A percentile compares a stretch with the other conserved stretches of the same genome.
Conservation (phyloP, 306 rosid genomes). For the Fragaria iinumae region DNA sequence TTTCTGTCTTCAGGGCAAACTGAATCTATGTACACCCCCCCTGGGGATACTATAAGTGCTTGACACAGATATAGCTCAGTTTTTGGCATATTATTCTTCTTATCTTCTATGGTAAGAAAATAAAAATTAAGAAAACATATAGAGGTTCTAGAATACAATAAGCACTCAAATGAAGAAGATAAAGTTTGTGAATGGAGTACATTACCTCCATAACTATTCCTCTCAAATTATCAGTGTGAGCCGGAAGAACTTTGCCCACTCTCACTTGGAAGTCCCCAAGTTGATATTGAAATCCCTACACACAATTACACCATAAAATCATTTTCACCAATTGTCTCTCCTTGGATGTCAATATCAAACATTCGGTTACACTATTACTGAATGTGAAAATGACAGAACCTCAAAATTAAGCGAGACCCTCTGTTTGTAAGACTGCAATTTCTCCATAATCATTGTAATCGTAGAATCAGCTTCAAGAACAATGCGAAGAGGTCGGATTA, state of each 20-base stretch:
- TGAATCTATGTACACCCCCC: not conserved
- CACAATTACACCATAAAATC: not conserved
- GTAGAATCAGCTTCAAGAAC: constrained; percentile 82
- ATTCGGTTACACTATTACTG: not conserved
- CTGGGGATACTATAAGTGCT: too few species aligned
- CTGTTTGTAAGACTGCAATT: constrained; percentile 82
- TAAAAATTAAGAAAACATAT: not conserved
- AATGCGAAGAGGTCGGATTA: constrained; percentile 68
- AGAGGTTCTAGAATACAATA: not conserved
- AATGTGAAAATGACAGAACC: constrained; percentile 23
- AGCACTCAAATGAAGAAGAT: not conserved
- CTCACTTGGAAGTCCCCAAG: constrained; percentile 81
- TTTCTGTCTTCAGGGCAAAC: not conserved
- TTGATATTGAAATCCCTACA: constrained; percentile 62
- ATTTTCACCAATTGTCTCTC: not conserved
- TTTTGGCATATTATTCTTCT: not conserved
- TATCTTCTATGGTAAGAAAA: not conserved
- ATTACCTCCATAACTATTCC: constrained; percentile 91
- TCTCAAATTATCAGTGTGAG: constrained; percentile 66
- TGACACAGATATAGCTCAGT: not conserved
- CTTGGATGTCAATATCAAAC: constrained; percentile 1
- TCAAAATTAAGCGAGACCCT: constrained; percentile 78
- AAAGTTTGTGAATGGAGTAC: not conserved
- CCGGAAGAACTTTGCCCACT: constrained; percentile 76
- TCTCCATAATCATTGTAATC: constrained; percentile 80